Evolutionary conservation across 352 stramenopile species (phyloP), one percentile per base, ranked within the genome.

Genomic region (Thraustochytrium striatum): DNA sequence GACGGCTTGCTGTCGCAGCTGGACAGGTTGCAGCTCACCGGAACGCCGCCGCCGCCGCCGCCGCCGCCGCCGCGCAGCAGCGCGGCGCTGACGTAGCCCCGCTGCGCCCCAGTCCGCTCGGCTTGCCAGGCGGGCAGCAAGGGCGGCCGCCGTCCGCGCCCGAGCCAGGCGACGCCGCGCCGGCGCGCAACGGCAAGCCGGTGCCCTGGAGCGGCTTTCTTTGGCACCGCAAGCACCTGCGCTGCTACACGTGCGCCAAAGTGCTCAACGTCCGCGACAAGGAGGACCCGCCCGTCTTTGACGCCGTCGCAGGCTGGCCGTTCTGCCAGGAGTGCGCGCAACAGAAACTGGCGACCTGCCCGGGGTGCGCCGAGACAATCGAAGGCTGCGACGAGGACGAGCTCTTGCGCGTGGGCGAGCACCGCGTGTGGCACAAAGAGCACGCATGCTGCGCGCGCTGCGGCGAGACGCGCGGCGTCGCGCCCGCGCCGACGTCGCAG

Each of bases 221-320:
- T 3, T 75, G 65, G 65, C 65, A 75, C 47, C 43, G 61, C 13
- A 39, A 36, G 21, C 65, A 75, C 36, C 52, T 75, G n/a, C 65
- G 65, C 7, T 75, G 65, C 13, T 75, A 75, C 35, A 75, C 65
- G 32, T 75, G 65, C 50, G 58, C 65, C 5, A 30, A 38, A 7
- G 52, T 75, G n/a, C 39, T 75, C 9, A n/a, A 75, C 16, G 32
- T 43, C 8, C 7, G n/a, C 3, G 65, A 75, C 47, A 32, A 58
- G 21, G 65, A 75, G 9, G 65, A 75, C 52, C 65, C 65, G 25
- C 65, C 65, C 21, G 5, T 35, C 1, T 30, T 62, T 50, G 65
- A 75, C 36, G 19, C 5, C 19, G 36, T 75, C 0, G 65, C 19
- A 2, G 61, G 41, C 36, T 75, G 65, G 65, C 44, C 65, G 5